Percentiles rank a stretch among this genome's conserved stretches.
These are phyloP conservation scores for Gossypium schwendimanii DNA, from an alignment of 441 rosid species.

Conservation along the genomic window DNA sequence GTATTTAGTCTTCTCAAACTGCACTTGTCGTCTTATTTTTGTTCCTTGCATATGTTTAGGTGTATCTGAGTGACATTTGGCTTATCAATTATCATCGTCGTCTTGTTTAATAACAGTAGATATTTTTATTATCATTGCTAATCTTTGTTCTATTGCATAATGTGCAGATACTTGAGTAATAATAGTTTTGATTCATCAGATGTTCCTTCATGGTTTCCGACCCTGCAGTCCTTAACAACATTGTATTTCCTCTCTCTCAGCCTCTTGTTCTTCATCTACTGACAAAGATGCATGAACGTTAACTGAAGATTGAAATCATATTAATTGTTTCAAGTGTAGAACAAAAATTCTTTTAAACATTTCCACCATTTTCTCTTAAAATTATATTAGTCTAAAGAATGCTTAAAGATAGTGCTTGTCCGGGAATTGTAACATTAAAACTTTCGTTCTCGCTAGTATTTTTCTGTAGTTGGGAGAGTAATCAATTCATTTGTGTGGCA, in stretches of 20 bases:
- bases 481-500: slow-evolving; percentile 24
- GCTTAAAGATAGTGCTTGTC: neutral
- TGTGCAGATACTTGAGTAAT: slow-evolving; percentile 75
- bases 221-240: slow-evolving; percentile 43
- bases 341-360: neutral
- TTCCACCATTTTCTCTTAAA: neutral
- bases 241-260: slow-evolving; percentile 40
- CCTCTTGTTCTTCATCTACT: neutral
- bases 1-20: neutral
- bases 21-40: neutral
- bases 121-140: neutral
- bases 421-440: neutral
- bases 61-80: neutral
- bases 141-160: neutral
- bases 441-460: neutral
- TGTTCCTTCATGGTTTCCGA: slow-evolving; percentile 52
- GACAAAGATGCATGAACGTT: neutral
- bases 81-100: neutral
- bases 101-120: neutral
- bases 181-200: slow-evolving; percentile 40
- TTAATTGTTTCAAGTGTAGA: neutral
- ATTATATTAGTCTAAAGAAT: neutral
- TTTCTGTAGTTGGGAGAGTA: neutral
- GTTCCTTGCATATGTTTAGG: neutral
- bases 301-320: neutral